A percentile compares a stretch with the other conserved stretches of the same genome.
These are phyloP conservation scores for Persicaria maculosa DNA, from an alignment of 148 eudicot genomes.

Conservation along the genomic window DNA sequence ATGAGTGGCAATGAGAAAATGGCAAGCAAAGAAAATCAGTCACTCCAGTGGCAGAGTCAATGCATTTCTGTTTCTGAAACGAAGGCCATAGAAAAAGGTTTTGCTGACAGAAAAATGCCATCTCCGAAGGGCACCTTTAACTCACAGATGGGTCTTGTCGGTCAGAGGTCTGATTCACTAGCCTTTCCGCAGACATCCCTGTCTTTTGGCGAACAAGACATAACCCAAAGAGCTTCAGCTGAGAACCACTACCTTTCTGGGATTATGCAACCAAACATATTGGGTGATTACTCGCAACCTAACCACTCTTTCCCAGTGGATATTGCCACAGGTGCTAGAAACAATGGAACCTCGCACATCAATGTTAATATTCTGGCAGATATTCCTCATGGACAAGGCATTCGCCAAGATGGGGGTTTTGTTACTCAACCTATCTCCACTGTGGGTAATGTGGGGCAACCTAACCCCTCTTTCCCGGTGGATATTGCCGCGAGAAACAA, in stretches of 20 bases:
- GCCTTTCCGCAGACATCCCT: slow-evolving; percentile 20
- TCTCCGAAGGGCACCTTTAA: slow-evolving; percentile 16
- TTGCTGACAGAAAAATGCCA: slow-evolving; percentile 21
- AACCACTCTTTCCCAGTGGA: slow-evolving; percentile 18
- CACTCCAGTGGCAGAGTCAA: slow-evolving; percentile 23
- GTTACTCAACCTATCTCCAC: slow-evolving; percentile 19
- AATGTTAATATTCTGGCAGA: slow-evolving; percentile 15
- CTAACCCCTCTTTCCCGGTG: slow-evolving; percentile 18
- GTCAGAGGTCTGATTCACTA: slow-evolving; percentile 17
- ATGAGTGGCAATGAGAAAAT: slow-evolving; percentile 21
- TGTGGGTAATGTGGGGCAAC: slow-evolving; percentile 4
- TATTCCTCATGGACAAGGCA: slow-evolving; percentile 30
- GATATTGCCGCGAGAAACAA: slow-evolving; percentile 12
- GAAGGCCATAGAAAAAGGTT: slow-evolving; percentile 17
- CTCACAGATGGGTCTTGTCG: not conserved
- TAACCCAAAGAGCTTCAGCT: slow-evolving; percentile 20
- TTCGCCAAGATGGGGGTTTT: slow-evolving; percentile 15
- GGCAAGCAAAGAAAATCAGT: slow-evolving; percentile 19
- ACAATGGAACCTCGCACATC: slow-evolving; percentile 11
- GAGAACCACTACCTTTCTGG: slow-evolving; percentile 26
- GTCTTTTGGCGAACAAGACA: slow-evolving; percentile 15
- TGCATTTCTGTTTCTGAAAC: slow-evolving; percentile 19
- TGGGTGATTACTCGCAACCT: slow-evolving; percentile 23
- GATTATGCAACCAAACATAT: slow-evolving; percentile 20
- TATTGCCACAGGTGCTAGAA: slow-evolving; percentile 9